These are phyloP conservation scores for Scenedesmus sp. DNA, from an alignment of 163 green algal species.

Conservation along the genomic window DNA sequence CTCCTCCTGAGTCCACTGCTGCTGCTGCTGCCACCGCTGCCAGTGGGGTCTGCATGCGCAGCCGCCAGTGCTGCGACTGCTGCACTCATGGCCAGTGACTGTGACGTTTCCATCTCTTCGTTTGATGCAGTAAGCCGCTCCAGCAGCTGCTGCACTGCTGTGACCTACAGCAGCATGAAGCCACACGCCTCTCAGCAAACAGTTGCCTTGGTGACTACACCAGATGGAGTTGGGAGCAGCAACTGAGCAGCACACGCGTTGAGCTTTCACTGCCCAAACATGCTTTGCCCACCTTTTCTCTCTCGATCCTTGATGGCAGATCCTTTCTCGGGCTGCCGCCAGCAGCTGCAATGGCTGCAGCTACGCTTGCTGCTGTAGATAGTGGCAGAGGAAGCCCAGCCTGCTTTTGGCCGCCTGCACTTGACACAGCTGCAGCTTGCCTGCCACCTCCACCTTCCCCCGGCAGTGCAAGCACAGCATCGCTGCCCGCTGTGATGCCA, in stretches of 20 bases:
- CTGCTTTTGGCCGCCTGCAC: neutral
- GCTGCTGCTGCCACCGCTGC: neutral
- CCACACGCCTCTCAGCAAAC: neutral
- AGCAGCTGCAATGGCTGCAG: constrained; percentile 19
- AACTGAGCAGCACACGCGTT: neutral
- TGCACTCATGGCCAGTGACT: neutral
- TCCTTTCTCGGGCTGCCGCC: neutral
- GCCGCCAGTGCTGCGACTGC: neutral
- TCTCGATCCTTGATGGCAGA: neutral
- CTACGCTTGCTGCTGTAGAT: constrained; percentile 4
- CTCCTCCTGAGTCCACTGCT: neutral
- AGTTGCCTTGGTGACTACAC: neutral
- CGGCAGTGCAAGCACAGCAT: neutral
- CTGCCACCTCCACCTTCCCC: neutral
- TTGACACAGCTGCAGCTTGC: neutral
- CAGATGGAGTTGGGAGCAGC: too few relatives aligned
- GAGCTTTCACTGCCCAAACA: neutral
- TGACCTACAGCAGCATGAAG: neutral
- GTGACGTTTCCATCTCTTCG: neutral
- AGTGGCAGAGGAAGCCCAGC: neutral
- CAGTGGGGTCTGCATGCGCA: neutral
- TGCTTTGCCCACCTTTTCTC: neutral
- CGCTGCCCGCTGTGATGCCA: neutral
- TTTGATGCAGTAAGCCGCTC: neutral
- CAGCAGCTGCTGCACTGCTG: constrained; percentile 6